A percentile compares a stretch with the other conserved stretches of the same genome.
Conservation (phyloP, 2,329 filamentous ascomycete species). For the Claviceps quebecensis region DNA sequence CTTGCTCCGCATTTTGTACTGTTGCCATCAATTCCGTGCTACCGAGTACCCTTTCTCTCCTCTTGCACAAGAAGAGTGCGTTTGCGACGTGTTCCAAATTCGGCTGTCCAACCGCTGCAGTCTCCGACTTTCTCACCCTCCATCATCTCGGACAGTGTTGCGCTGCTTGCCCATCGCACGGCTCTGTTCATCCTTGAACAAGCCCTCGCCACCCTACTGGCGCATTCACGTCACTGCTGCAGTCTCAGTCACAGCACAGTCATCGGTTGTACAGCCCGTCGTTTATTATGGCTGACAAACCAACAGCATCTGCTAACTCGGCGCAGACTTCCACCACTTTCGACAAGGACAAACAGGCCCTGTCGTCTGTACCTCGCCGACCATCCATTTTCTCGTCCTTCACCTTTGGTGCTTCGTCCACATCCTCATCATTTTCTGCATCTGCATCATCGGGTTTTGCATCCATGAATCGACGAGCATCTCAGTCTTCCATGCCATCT, state of each 20-base stretch:
- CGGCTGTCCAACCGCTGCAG: neutral
- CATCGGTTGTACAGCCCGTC: neutral
- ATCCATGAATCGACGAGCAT: slow-evolving; percentile 6
- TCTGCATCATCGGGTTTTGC: slow-evolving; percentile 6
- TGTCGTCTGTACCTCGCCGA: slow-evolving; percentile 6
- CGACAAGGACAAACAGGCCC: slow-evolving; percentile 12
- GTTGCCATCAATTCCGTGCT: neutral
- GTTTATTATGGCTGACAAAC: slow-evolving; percentile 23
- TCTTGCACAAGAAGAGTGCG: neutral
- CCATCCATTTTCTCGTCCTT: slow-evolving; percentile 8
- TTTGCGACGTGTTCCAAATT: neutral
- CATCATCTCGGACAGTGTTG: slow-evolving; percentile 3
- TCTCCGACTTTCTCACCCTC: neutral
- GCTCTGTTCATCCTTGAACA: neutral
- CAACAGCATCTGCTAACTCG: slow-evolving; percentile 11
- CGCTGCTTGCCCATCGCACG: neutral
- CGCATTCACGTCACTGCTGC: slow-evolving; percentile 4
- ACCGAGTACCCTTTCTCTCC: neutral
- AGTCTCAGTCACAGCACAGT: slow-evolving; percentile 5
- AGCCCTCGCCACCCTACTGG: slow-evolving; percentile 2
- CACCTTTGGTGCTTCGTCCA: slow-evolving; percentile 2
- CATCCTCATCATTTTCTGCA: slow-evolving; percentile 7
- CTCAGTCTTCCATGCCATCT: slow-evolving; percentile 14
- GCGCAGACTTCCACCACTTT: slow-evolving; percentile 13
- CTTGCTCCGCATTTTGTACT: neutral